A percentile compares a stretch with the other conserved stretches of the same genome.
These are phyloP conservation scores for Lentinula edodes DNA, from an alignment of 768 basidiomycete species.

Conservation along the genomic window DNA sequence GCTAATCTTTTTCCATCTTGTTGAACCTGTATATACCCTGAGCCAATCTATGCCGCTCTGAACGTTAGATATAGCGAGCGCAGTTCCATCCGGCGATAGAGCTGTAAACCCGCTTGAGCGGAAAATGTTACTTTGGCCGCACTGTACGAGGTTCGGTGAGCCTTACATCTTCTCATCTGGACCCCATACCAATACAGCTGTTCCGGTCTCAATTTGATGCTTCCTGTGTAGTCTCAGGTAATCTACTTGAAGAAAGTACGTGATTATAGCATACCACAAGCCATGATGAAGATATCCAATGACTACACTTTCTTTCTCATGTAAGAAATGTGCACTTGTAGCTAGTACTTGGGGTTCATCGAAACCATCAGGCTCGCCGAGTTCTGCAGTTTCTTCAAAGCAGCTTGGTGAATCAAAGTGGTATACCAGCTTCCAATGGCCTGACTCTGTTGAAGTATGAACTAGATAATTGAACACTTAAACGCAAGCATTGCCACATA, in stretches of 20 bases:
- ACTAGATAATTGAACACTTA: too few species aligned
- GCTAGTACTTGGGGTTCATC: neutral
- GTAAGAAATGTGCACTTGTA: neutral
- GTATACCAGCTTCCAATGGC: too few species aligned
- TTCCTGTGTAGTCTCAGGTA: neutral
- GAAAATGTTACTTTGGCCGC: too few species aligned
- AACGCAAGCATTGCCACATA: too few species aligned
- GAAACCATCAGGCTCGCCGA: neutral
- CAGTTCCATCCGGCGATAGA: neutral
- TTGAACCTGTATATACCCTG: neutral
- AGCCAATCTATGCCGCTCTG: neutral
- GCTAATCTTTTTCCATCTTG: neutral
- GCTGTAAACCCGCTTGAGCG: neutral
- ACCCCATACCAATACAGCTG: neutral
- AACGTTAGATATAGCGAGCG: neutral
- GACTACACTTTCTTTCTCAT: neutral
- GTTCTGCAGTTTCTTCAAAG: neutral
- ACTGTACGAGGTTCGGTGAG: too few species aligned
- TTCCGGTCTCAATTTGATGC: neutral
- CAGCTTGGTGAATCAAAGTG: too few species aligned
- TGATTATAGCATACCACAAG: neutral
- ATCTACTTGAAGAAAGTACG: neutral
- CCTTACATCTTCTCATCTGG: neutral
- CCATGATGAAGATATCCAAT: neutral
- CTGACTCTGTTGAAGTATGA: too few species aligned